Base-by-base conservation (phyloP, 495 filamentous ascomycete genomes). In the Daldinia caldariorum region DNA sequence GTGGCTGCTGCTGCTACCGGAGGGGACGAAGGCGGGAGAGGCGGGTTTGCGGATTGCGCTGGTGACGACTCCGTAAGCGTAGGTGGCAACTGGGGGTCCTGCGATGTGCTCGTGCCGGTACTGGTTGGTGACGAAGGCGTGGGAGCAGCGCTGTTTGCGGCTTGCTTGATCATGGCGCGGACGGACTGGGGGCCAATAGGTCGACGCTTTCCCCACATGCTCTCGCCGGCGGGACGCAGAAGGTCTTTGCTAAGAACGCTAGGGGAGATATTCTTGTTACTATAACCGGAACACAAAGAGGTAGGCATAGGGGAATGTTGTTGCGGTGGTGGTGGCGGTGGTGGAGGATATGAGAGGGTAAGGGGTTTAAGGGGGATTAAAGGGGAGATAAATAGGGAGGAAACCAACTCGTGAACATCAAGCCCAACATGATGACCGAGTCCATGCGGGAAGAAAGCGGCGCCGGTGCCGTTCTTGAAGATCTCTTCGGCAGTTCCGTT, bases 391-490 rank as follows among this genome's bases (percentile, higher is more conserved):
- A 56, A 61, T 14, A 66, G 34, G 16, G 58, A 26, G 43, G 58
- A 63, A 29, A 69, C 74, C 49, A 66, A 77, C 74, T 98, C 94
- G 73, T 98, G 94, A 41, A 92, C 90, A 77, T 98, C 94, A 14
- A 98, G 84, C 0, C 94, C 94, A 37, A 97, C 82, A 76, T 97
- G 92, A 77, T 98, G 94, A 10, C 92, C 92, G 13, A 94, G 82
- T 1, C 94, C 94, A 77, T 98, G 94, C 2, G 94, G 94, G 79
- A 97, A 96, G 80, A 97, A 98, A 0, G 91, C 89, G 29, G 86
- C 82, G 3, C 88, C 88, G 20, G 89, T 92, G 34, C 94, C 90
- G 2, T 87, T 86, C 39, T 80, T 69, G 53, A 87, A 84, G 64
- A 96, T 89, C 63, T 94, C 92, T 2, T 84, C 80, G 6, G 80